Percentiles rank a stretch among this genome's conserved stretches.
Conservation (phyloP, 2,329 filamentous ascomycete genomes). For the Anisogramma anomala region DNA sequence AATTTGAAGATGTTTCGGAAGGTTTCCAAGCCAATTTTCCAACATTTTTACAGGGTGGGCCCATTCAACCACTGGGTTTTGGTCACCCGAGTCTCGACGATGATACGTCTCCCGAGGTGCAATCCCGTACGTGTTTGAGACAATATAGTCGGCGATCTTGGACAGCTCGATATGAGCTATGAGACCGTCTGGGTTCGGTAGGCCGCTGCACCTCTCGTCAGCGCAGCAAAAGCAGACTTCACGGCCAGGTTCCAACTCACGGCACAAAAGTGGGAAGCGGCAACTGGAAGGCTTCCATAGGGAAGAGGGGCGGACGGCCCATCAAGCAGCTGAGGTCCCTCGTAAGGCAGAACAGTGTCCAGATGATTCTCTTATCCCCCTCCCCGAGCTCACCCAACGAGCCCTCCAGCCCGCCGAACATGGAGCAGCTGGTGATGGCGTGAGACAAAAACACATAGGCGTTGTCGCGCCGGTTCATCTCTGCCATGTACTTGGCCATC, state of each 20-base stretch:
- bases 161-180: conserved; percentile 35
- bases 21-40: conserved; percentile 21
- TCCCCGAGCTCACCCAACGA: conserved; percentile 28
- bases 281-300: conserved; percentile 36
- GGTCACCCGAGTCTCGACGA: conserved; percentile 14
- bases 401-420: conserved; percentile 36
- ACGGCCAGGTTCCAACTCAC: conserved; percentile 29
- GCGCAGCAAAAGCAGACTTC: too few relatives aligned
- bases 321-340: conserved; percentile 36
- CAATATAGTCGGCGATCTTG: conserved; percentile 36
- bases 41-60: conserved; percentile 31
- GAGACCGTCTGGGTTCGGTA: conserved; percentile 34
- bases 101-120: conserved; percentile 16
- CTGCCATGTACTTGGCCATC: conserved; percentile 37
- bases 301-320: conserved; percentile 35
- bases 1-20: conserved; percentile 26
- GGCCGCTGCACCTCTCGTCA: conserved; percentile 20
- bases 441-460: conserved; percentile 36
- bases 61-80: too few relatives aligned
- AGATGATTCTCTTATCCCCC: conserved; percentile 35
- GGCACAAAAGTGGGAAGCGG: conserved; percentile 27
- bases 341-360: conserved; percentile 41
- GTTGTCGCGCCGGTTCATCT: conserved; percentile 37
- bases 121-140: conserved; percentile 34
- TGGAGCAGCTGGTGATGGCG: conserved; percentile 36